Conservation (phyloP, 495 filamentous ascomycete species). For the Trichoderma parareesei region DNA sequence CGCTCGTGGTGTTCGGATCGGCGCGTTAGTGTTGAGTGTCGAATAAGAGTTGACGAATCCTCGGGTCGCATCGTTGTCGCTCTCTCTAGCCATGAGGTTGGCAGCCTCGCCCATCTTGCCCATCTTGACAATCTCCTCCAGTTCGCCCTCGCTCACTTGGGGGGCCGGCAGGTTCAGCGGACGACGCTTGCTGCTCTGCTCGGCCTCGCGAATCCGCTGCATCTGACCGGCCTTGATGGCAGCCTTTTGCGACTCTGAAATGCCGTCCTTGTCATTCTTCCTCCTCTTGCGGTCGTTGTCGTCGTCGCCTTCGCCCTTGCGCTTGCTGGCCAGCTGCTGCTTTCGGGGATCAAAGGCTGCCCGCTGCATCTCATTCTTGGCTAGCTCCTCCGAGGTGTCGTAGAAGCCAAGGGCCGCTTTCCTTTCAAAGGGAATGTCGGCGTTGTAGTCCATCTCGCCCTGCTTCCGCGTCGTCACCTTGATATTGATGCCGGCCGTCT, state of each 20-base stretch:
- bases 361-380: constrained; percentile 76
- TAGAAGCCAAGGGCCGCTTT: constrained; percentile 84
- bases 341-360: constrained; percentile 90
- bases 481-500: constrained; percentile 96
- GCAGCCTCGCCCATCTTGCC: constrained; percentile 89
- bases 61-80: constrained; percentile 78
- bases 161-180: constrained; percentile 72
- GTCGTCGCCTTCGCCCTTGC: constrained; percentile 83
- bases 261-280: constrained; percentile 75
- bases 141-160: constrained; percentile 84
- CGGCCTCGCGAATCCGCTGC: constrained; percentile 92
- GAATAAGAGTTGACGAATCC: constrained; percentile 82
- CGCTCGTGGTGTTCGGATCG: constrained; percentile 84
- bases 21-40: constrained; percentile 68
- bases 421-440: constrained; percentile 96
- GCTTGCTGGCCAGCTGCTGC: constrained; percentile 90
- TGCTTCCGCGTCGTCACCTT: constrained; percentile 88
- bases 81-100: constrained; percentile 61
- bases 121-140: constrained; percentile 99
- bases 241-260: constrained; percentile 71
- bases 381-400: constrained; percentile 76
- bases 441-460: constrained; percentile 99
- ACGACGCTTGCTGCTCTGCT: constrained; percentile 88
- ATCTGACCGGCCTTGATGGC: constrained; percentile 89
- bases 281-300: constrained; percentile 73